Conservation (phyloP, 2,329 filamentous ascomycete genomes). For the Aaosphaeria arxii region DNA sequence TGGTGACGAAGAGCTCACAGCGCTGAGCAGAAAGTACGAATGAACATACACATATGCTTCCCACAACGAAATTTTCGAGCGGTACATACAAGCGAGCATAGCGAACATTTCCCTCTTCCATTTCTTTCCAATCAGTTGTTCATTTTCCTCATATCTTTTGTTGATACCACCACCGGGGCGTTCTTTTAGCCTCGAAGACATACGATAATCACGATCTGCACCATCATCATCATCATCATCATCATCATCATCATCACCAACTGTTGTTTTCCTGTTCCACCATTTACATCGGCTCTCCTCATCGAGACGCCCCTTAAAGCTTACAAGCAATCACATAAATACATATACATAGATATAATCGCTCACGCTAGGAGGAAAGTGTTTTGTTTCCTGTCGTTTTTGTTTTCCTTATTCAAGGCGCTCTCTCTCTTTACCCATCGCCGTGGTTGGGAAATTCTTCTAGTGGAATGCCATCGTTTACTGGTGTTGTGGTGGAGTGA, state of each 20-base stretch:
- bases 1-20: conserved; percentile 67
- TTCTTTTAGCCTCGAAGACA: conserved; percentile 16
- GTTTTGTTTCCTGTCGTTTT: background rate
- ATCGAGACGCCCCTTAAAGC: conserved; percentile 3
- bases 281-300: conserved; percentile 5
- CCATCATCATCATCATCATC: background rate
- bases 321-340: conserved; percentile 8
- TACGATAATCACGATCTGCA: conserved; percentile 12
- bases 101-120: background rate
- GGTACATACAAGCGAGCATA: conserved; percentile 11
- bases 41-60: conserved; percentile 7
- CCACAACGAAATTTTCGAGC: background rate
- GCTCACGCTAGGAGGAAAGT: conserved; percentile 20
- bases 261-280: too few species aligned
- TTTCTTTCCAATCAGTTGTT: conserved; percentile 6
- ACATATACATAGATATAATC: conserved; percentile 24
- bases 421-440: too few species aligned
- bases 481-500: too few species aligned
- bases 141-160: conserved; percentile 14
- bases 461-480: too few species aligned
- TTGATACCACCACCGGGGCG: background rate
- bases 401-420: too few species aligned
- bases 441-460: too few species aligned
- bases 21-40: conserved; percentile 29
- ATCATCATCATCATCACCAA: background rate